These are phyloP conservation scores for Coprinopsis strossmayeri DNA, from an alignment of 768 basidiomycete species.

Conservation along the genomic window DNA sequence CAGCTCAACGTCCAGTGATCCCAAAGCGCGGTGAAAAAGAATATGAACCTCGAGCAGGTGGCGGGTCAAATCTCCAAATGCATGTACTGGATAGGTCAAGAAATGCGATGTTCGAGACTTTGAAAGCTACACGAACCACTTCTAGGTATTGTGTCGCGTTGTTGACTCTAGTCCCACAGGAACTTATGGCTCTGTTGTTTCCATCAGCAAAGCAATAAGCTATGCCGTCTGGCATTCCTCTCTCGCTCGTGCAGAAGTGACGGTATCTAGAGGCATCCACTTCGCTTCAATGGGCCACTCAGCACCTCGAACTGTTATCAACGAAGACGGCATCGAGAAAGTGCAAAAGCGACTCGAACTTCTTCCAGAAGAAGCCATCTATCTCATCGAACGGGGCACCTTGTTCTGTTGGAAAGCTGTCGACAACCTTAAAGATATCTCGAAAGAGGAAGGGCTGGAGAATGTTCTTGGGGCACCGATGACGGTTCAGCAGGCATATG, in stretches of 20 bases:
- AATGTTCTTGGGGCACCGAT: slow-evolving; percentile 64
- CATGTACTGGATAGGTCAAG: slow-evolving; percentile 77
- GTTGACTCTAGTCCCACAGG: neutral
- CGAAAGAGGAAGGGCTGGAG: slow-evolving; percentile 27
- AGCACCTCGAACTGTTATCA: slow-evolving; percentile 37
- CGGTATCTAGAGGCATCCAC: slow-evolving; percentile 73
- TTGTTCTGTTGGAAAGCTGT: slow-evolving; percentile 75
- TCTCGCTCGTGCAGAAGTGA: slow-evolving; percentile 59
- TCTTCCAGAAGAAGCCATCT: slow-evolving; percentile 92
- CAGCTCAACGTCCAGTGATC: slow-evolving; percentile 58
- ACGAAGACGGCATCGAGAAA: slow-evolving; percentile 33
- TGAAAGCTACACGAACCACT: slow-evolving; percentile 66
- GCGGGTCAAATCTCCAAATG: slow-evolving; percentile 70
- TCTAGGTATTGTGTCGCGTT: slow-evolving; percentile 50
- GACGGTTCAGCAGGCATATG: slow-evolving; percentile 87
- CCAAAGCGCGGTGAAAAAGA: slow-evolving; percentile 98
- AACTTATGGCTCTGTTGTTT: neutral
- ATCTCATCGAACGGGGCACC: slow-evolving; percentile 86
- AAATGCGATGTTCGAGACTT: slow-evolving; percentile 80
- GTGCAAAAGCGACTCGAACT: slow-evolving; percentile 69
- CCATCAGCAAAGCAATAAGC: slow-evolving; percentile 64
- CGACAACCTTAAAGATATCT: slow-evolving; percentile 17
- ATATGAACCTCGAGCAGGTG: slow-evolving; percentile 71
- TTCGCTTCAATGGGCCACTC: slow-evolving; percentile 81
- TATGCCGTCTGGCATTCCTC: slow-evolving; percentile 75